These are phyloP conservation scores for Miamiensis avidus DNA, from an alignment of 169 alveolate genomes.

Conservation along the genomic window DNA sequence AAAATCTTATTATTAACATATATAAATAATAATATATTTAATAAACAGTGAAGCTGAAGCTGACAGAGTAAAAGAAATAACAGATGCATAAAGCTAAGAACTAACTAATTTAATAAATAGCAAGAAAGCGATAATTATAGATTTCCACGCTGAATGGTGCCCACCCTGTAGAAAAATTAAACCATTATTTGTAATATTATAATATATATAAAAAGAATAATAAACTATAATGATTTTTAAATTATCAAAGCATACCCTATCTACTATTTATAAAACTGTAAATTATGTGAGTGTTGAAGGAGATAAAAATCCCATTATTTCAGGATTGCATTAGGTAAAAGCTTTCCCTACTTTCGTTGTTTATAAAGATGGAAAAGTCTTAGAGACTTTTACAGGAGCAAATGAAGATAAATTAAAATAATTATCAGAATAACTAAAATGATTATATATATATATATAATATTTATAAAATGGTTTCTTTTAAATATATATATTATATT, in stretches of 20 bases:
- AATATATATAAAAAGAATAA: no score
- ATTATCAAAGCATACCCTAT: not conserved
- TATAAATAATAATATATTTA: no score
- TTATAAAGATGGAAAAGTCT: not conserved
- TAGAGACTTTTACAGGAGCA: not conserved
- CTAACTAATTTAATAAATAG: not conserved
- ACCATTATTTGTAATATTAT: not conserved
- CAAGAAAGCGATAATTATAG: no score
- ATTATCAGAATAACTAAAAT: not conserved
- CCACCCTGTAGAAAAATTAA: not conserved
- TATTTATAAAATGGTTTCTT: no score
- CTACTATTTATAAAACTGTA: not conserved
- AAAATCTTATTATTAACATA: no score
- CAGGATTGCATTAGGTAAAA: not conserved
- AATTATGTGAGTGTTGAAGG: not conserved
- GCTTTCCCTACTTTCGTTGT: not conserved
- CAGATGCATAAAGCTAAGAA: not conserved
- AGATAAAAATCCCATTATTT: not conserved
- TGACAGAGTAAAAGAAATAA: not conserved
- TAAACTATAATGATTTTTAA: no score
- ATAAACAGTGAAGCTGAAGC: not conserved
- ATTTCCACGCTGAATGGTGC: not conserved
- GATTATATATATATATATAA: not conserved
- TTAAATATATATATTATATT: no score
- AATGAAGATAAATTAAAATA: not conserved